phyloP scores from a whole-genome alignment of 2,329 filamentous ascomycete species.

The Herpomyces periplanetae region DNA sequence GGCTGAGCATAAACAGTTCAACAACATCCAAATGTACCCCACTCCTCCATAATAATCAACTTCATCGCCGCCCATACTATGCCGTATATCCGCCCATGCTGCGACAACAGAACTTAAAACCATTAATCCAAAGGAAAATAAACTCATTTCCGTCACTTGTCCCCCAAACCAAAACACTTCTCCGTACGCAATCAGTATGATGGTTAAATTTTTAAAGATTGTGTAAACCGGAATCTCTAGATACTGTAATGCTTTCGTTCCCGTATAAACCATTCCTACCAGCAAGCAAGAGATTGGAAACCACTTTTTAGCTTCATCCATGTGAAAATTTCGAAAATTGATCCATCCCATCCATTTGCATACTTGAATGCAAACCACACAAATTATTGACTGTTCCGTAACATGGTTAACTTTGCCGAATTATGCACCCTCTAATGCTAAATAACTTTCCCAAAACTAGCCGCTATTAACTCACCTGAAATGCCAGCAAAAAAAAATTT shows the following conservation, averaged over 20 bases:
- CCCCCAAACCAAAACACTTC: constrained; percentile 96
- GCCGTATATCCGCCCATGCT: constrained; percentile 83
- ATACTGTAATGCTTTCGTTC: constrained; percentile 75
- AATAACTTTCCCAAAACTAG: too few relatives aligned
- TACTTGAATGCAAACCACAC: constrained; percentile 38
- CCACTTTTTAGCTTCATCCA: constrained; percentile 74
- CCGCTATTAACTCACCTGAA: constrained; percentile 27
- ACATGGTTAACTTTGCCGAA: constrained; percentile 1
- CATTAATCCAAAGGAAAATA: constrained; percentile 87
- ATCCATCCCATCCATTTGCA: constrained; percentile 53
- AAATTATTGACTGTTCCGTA: constrained; percentile 32
- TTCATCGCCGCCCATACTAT: too few relatives aligned
- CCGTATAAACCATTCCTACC: constrained; percentile 96
- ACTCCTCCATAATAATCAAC: constrained; percentile 17
- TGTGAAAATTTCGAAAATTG: constrained; percentile 43
- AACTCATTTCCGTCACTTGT: constrained; percentile 43
- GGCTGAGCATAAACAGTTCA: constrained; percentile 83
- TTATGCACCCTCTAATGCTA: constrained; percentile 1
- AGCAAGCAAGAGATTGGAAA: constrained; percentile 82
- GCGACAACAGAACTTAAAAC: constrained; percentile 74
- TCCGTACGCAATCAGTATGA: constrained; percentile 89
- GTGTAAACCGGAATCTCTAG: constrained; percentile 95
- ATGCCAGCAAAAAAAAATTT: constrained; percentile 66
- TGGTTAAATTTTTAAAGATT: constrained; percentile 98
- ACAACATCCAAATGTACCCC: constrained; percentile 85